Base-by-base conservation (phyloP, 177 flowering plant species). In the Vitis hybrid region DNA sequence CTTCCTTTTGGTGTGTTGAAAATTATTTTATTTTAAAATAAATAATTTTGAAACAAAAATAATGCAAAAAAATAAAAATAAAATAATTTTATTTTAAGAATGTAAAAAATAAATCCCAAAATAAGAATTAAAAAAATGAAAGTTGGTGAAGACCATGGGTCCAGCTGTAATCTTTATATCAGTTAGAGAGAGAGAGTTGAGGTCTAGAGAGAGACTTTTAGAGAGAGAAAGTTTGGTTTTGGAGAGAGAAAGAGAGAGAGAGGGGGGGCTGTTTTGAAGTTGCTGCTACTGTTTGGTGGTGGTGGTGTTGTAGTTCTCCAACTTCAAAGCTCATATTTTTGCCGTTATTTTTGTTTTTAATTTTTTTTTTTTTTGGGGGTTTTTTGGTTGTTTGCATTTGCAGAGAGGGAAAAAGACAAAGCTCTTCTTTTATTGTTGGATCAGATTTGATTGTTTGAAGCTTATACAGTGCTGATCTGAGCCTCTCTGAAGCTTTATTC, bases 71-170 rank as follows among this genome's bases (percentile, higher is more conserved):
- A 24, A 24, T 24, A 24, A 24, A 24, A 24, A 24, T 24, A 35
- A 35, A 7, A 35, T 7, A 35, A 7, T 35, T 35, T 35, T 35
- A 6, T 4, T 35, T 35, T 35, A 7, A 6, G 8, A 35, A 35
- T 35, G 27, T 35, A 35, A 35, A 35, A 35, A 51, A 21, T 53
- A 11, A 57, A 35, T 11, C 14, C 12, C 32, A 46, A 18, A 68
- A 4, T 3, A 67, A 32, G 15, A 1, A 53, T 65, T 50, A 50
- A 50, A 35, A 65, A 69, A 65, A 64, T 53, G 5, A 58, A 75
- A 75, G 78, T 70, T 66, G 78, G 70, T 75, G 78, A 77, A 70
- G 66, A 64, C 78, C 54, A 81, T 76, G 79, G 76, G 78, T 61
- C 85, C 81, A 80, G 81, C 83, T 76, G 82, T 60, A 67, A 32